A percentile compares a stretch with the other conserved stretches of the same genome.
Conservation (phyloP, 2,329 filamentous ascomycete genomes). For the Pseudogymnoascus sp. region DNA sequence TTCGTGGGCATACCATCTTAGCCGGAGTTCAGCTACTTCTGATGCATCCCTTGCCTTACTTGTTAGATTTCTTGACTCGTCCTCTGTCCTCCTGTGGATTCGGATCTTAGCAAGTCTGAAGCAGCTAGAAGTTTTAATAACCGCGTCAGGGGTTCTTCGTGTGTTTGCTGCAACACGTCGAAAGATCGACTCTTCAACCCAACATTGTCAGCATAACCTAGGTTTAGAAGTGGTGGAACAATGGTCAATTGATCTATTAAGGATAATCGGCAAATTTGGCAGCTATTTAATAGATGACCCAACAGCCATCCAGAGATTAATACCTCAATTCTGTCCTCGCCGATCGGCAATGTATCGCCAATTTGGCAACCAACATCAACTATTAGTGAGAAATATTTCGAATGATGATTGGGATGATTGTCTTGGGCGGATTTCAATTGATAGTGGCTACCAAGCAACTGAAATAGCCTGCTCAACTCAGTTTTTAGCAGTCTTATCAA, state of each 20-base stretch:
- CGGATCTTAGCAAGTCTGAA: constrained; percentile 22
- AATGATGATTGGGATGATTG: not conserved
- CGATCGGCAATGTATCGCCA: constrained; percentile 30
- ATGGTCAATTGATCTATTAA: constrained; percentile 32
- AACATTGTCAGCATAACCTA: constrained; percentile 13
- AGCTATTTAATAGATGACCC: constrained; percentile 24
- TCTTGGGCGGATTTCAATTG: not conserved
- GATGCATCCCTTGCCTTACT: constrained; percentile 17
- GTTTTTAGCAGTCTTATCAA: not conserved
- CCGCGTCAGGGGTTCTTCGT: constrained; percentile 23
- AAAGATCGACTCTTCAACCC: constrained; percentile 12
- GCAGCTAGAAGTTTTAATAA: constrained; percentile 24
- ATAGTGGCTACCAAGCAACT: not conserved
- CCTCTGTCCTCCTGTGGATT: constrained; percentile 31
- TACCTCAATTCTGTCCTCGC: constrained; percentile 35
- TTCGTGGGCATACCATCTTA: constrained; percentile 26
- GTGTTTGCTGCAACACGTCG: constrained; percentile 16
- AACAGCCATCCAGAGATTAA: constrained; percentile 31
- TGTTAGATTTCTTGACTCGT: constrained; percentile 22
- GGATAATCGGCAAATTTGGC: constrained; percentile 33
- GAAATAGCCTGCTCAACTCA: not conserved
- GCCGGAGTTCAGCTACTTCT: not conserved
- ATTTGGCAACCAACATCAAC: constrained; percentile 23
- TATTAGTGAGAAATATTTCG: not conserved
- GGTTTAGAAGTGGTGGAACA: constrained; percentile 23